Conservation (phyloP, 805 yeast species). For the Danielia oregonensis region DNA sequence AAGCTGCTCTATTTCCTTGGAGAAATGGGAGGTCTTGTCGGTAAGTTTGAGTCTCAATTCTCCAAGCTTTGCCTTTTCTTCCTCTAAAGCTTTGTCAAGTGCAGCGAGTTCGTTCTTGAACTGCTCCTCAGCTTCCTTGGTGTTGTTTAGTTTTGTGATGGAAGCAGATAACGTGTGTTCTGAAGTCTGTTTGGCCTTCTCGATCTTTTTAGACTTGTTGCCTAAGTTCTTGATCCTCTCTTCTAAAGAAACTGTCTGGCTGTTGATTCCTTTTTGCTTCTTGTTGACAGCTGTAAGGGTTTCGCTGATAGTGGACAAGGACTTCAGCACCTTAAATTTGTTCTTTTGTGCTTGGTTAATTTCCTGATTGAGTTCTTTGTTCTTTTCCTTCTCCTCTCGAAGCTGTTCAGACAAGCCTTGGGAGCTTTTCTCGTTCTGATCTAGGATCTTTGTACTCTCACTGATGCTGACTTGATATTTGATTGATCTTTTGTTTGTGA, state of each 20-base stretch:
- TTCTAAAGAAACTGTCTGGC: slow-evolving; percentile 63
- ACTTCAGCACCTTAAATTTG: slow-evolving; percentile 16
- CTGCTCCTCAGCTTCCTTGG: slow-evolving; percentile 42
- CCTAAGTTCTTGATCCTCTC: slow-evolving; percentile 70
- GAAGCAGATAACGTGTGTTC: slow-evolving; percentile 43
- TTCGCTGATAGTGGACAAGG: slow-evolving; percentile 13
- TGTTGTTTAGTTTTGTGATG: slow-evolving; percentile 42
- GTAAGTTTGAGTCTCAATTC: slow-evolving; percentile 63
- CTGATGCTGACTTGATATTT: slow-evolving; percentile 51
- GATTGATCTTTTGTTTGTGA: slow-evolving; percentile 50
- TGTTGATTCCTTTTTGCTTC: slow-evolving; percentile 31
- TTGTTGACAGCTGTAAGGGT: slow-evolving; percentile 21
- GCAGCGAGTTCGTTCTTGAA: slow-evolving; percentile 42
- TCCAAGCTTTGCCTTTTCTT: slow-evolving; percentile 57
- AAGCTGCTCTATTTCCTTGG: slow-evolving; percentile 58
- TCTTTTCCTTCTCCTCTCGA: slow-evolving; percentile 40
- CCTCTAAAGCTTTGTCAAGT: slow-evolving; percentile 42
- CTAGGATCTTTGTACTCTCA: slow-evolving; percentile 38
- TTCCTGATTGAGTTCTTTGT: slow-evolving; percentile 29
- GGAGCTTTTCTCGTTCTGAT: slow-evolving; percentile 33
- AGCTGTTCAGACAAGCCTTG: slow-evolving; percentile 40
- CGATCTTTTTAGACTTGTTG: slow-evolving; percentile 55
- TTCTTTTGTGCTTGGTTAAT: slow-evolving; percentile 32
- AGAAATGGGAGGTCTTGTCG: slow-evolving; percentile 66
- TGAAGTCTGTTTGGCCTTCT: slow-evolving; percentile 50